A percentile compares a stretch with the other conserved stretches of the same genome.
These are phyloP conservation scores for Colletotrichum graminicola DNA, from an alignment of 2,329 filamentous ascomycete species.

Conservation along the genomic window DNA sequence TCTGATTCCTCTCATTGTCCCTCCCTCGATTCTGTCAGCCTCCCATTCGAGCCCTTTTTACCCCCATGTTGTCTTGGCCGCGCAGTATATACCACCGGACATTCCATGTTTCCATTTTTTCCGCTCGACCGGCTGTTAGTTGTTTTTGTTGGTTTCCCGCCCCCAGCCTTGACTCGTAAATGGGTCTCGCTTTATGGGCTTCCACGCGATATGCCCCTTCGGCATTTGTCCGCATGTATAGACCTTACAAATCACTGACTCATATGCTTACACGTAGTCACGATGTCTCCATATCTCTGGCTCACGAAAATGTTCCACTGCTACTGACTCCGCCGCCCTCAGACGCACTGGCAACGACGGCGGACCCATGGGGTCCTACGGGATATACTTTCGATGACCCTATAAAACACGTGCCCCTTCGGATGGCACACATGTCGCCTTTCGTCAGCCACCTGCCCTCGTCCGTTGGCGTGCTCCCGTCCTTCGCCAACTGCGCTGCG, in stretches of 20 bases:
- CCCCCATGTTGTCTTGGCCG: not conserved
- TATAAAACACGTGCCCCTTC: constrained; percentile 53
- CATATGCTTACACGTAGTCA: constrained; percentile 50
- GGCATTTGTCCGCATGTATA: constrained; percentile 14
- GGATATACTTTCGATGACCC: constrained; percentile 58
- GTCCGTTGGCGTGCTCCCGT: constrained; percentile 53
- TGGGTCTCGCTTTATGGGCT: constrained; percentile 23
- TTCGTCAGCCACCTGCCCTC: constrained; percentile 45
- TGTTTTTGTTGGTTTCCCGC: not conserved
- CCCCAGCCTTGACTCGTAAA: constrained; percentile 34
- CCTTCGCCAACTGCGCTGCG: constrained; percentile 57
- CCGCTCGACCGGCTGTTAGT: constrained; percentile 24
- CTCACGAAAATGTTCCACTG: constrained; percentile 59
- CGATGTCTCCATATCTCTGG: constrained; percentile 62
- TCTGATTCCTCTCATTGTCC: constrained; percentile 4
- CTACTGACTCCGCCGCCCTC: constrained; percentile 50
- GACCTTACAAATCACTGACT: constrained; percentile 26
- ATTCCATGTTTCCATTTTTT: constrained; percentile 19
- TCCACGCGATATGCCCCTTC: constrained; percentile 30
- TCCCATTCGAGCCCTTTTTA: not conserved
- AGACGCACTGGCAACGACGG: not conserved
- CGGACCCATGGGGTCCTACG: constrained; percentile 10
- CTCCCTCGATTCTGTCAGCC: constrained; percentile 12
- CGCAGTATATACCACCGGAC: constrained; percentile 35
- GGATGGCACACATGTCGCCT: constrained; percentile 61